Evolutionary conservation across 139 green algal species (phyloP), one percentile per base, ranked within the genome.

Genomic region (Chlamydomonas asymmetrica): DNA sequence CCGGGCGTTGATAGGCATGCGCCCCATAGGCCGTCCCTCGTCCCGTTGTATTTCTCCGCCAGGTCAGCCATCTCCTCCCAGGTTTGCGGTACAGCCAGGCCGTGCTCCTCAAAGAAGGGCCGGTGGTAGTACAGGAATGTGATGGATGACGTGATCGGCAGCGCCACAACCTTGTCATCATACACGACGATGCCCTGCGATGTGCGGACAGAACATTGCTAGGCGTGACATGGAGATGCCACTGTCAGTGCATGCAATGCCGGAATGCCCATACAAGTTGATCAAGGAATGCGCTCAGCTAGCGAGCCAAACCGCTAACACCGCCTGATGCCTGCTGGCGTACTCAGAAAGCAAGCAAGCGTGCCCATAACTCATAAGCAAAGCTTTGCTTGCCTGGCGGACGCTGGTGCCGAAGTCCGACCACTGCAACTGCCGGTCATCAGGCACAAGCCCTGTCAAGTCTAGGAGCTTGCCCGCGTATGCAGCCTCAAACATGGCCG

Each of bases 381-480:
- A n/a, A n/a, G n/a, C n/a, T n/a, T n/a, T n/a, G n/a, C n/a, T n/a
- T n/a, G n/a, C n/a, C n/a, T n/a, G n/a, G n/a, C n/a, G n/a, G n/a
- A n/a, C n/a, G n/a, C n/a, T n/a, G n/a, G n/a, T 31, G 50, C 5
- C 18, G 16, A 25, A 9, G 6, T 68, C 31, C 39, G 39, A 76
- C 70, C 70, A 76, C 29, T 61, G 45, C 13, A 76, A 57, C 70
- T 76, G 70, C 70, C 35, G 6, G 25, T 76, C 70, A 0, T 18
- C 4, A 2, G 4, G 3, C 31, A 76, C 70, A 20, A 76, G 29
- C 23, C 2, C 9, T 6, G 37, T 76, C 2, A 76, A 41, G 35
- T 76, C 70, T 5, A 76, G 39, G 31, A 76, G 41, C 59, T 76
- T 76, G 39, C 70, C 70, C 2, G 57, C 70, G 56, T 76, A 40